Conservation (phyloP, 2,329 filamentous ascomycete genomes). For the Ascomycota sp. region DNA sequence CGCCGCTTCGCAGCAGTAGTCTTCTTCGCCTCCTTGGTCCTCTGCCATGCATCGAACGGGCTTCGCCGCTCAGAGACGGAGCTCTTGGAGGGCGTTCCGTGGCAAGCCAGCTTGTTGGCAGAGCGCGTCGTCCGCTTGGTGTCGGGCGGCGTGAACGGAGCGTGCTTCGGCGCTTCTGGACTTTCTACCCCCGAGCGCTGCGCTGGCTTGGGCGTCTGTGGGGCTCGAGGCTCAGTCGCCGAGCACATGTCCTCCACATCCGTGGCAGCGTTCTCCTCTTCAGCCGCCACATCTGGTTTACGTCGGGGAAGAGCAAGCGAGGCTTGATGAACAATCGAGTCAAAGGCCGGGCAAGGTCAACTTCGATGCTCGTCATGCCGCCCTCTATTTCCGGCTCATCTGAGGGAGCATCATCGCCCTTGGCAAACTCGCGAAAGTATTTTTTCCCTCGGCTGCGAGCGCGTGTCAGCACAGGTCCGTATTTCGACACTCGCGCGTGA, state of each 20-base stretch:
- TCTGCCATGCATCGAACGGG: conserved; percentile 49
- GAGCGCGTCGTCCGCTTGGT: conserved; percentile 39
- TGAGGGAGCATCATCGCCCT: conserved; percentile 11
- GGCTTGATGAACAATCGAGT: conserved; percentile 54
- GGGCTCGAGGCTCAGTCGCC: conserved; percentile 3
- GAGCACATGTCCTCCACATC: conserved; percentile 31
- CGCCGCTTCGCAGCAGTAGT: conserved; percentile 21
- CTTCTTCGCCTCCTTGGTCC: conserved; percentile 35
- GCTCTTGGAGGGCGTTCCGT: conserved; percentile 20
- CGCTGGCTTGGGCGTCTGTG: conserved; percentile 18
- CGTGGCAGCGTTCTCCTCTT: conserved; percentile 39
- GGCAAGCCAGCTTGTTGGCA: conserved; percentile 25
- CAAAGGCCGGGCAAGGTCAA: conserved; percentile 21
- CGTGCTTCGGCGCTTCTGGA: conserved; percentile 33
- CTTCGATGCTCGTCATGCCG: conserved; percentile 14
- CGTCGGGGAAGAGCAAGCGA: conserved; percentile 46
- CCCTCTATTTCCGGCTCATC: conserved; percentile 12
- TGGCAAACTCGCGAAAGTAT: conserved; percentile 48
- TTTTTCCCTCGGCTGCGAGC: conserved; percentile 52
- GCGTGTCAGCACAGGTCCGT: background rate
- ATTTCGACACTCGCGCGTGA: background rate
- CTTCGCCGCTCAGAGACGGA: conserved; percentile 21
- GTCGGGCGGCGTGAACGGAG: conserved; percentile 40
- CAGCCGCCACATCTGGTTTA: conserved; percentile 21
- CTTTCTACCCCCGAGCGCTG: conserved; percentile 16